These are phyloP conservation scores for Morella rubra DNA, from an alignment of 306 rosid genomes.

Conservation along the genomic window DNA sequence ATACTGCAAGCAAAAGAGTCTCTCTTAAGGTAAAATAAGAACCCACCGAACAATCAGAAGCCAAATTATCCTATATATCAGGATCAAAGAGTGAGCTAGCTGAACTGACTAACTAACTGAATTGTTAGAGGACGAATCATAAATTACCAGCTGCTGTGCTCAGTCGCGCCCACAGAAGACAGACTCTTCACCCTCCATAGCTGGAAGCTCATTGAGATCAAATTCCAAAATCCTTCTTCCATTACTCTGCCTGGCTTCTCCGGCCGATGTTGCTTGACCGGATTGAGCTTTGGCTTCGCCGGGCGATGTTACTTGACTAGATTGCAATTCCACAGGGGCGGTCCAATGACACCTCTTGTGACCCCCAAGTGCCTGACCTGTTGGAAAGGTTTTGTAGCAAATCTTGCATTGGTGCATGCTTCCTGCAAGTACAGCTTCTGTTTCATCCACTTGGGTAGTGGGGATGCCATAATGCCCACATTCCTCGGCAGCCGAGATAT, in stretches of 20 bases:
- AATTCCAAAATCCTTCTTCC: conserved; percentile 17
- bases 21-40: too few relatives aligned
- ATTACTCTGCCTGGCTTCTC: background rate
- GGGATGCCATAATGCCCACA: conserved; percentile 1
- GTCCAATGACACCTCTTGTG: conserved; percentile 26
- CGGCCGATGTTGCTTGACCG: background rate
- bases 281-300: background rate
- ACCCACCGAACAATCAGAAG: too few relatives aligned
- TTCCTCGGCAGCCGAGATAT: background rate
- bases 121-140: background rate
- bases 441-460: background rate
- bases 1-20: background rate
- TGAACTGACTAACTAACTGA: too few relatives aligned
- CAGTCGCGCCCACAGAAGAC: background rate
- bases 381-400: conserved; percentile 21
- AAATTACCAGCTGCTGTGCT: background rate
- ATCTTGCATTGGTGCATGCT: background rate
- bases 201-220: conserved; percentile 47
- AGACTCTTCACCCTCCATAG: background rate
- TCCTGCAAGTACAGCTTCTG: background rate
- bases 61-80: too few relatives aligned
- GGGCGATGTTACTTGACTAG: background rate
- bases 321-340: conserved; percentile 7
- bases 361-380: conserved; percentile 29
- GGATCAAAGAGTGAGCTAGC: too few relatives aligned